Conservation (phyloP, 1,284 basidiomycete genomes). For the Afroboletus lepidellus region DNA sequence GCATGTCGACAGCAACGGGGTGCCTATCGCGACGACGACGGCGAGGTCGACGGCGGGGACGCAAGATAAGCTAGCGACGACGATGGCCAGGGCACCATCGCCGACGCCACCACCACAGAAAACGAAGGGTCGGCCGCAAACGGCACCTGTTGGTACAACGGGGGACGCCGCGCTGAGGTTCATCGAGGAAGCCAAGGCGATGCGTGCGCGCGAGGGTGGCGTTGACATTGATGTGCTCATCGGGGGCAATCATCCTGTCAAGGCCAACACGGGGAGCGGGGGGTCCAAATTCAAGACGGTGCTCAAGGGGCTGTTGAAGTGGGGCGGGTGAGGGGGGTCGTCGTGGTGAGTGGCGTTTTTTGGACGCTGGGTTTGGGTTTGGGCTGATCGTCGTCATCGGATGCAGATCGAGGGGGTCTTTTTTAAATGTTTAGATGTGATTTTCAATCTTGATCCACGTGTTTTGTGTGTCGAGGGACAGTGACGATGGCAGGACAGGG, state of each 20-base stretch:
- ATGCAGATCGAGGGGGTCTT: background rate
- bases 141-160: constrained; percentile 19
- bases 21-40: background rate
- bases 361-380: background rate
- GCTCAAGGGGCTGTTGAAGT: constrained; percentile 22
- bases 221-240: background rate
- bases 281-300: constrained; percentile 17
- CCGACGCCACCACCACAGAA: constrained; percentile 2
- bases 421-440: background rate
- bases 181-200: constrained; percentile 11
- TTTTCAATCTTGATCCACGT: constrained; percentile 2
- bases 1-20: background rate
- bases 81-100: background rate
- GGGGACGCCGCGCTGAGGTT: constrained; percentile 17
- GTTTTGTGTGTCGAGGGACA: background rate
- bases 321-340: constrained; percentile 3
- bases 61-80: background rate
- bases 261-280: background rate
- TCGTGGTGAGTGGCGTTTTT: constrained; percentile 5
- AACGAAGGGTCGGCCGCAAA: constrained; percentile 23
- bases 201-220: constrained; percentile 3
- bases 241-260: background rate
- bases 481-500: background rate
- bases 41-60: background rate
- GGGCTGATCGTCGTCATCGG: background rate